Evolutionary conservation across 345 rosid species (phyloP).

Genomic region (Murraya koenigii): DNA sequence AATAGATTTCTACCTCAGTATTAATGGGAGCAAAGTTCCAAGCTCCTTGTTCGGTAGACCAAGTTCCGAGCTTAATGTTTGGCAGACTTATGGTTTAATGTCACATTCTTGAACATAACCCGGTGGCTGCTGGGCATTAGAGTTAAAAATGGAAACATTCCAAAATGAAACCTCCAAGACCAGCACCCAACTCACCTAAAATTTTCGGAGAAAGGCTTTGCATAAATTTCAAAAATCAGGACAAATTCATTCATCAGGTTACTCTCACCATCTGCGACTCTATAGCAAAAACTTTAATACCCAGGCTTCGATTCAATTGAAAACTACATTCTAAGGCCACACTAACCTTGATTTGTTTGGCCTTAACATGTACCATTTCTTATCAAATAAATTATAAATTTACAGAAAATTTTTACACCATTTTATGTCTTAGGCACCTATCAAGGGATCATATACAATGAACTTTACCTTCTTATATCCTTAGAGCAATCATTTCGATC

Average conservation of each 20-base stretch:
- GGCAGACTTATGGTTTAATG: not conserved
- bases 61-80: too few species aligned
- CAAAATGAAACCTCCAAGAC: not conserved
- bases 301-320: slow-evolving; percentile 4
- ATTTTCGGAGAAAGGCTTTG: too few species aligned
- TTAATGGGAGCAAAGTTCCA: too few species aligned
- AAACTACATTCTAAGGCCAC: slow-evolving; percentile 5
- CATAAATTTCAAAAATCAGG: not conserved
- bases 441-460: slow-evolving; percentile 16
- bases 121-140: not conserved
- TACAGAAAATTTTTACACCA: slow-evolving; percentile 32
- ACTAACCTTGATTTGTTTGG: not conserved
- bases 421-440: slow-evolving; percentile 6
- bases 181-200: not conserved
- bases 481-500: slow-evolving; percentile 4
- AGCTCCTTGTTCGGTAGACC: too few species aligned
- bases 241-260: not conserved
- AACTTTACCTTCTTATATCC: slow-evolving; percentile 13
- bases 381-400: slow-evolving; percentile 15
- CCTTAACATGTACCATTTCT: slow-evolving; percentile 9
- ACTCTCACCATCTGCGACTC: not conserved
- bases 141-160: not conserved
- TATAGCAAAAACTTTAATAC: slow-evolving; percentile 3
- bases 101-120: not conserved
- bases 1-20: too few species aligned